phyloP scores from a whole-genome alignment of 225 moss, liverwort and hornwort genomes.

The Thuidium tamariscinum region DNA sequence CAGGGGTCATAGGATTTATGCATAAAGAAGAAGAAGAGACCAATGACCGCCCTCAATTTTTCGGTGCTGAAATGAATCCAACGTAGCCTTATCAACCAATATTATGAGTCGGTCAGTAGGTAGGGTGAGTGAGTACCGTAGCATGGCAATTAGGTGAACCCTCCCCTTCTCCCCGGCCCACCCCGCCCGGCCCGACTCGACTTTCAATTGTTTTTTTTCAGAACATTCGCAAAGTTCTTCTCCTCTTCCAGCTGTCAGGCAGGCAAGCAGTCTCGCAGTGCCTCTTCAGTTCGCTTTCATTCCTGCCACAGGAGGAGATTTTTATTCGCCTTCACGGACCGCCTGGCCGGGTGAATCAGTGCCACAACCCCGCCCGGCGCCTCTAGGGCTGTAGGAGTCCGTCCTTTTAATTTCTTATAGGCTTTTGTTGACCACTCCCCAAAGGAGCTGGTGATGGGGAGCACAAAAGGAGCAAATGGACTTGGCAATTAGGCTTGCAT shows the following conservation, averaged over 20 bases:
- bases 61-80: neutral
- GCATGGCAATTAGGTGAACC: neutral
- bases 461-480: neutral
- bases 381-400: too few relatives aligned
- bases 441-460: too few relatives aligned
- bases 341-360: neutral
- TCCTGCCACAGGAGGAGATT: neutral
- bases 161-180: neutral
- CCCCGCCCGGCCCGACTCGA: neutral
- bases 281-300: neutral
- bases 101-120: neutral
- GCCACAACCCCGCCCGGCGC: neutral
- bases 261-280: neutral
- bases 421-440: neutral
- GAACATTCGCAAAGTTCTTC: neutral
- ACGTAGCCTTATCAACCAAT: too few relatives aligned
- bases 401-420: neutral
- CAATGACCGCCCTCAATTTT: neutral
- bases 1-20: neutral
- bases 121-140: too few relatives aligned
- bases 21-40: neutral
- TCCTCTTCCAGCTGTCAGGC: neutral
- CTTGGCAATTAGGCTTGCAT: neutral
- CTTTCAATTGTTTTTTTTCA: neutral
- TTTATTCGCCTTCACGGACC: neutral